These are phyloP conservation scores for Zymoseptoria crescenta DNA, from an alignment of 2,329 filamentous ascomycete genomes.

Conservation along the genomic window DNA sequence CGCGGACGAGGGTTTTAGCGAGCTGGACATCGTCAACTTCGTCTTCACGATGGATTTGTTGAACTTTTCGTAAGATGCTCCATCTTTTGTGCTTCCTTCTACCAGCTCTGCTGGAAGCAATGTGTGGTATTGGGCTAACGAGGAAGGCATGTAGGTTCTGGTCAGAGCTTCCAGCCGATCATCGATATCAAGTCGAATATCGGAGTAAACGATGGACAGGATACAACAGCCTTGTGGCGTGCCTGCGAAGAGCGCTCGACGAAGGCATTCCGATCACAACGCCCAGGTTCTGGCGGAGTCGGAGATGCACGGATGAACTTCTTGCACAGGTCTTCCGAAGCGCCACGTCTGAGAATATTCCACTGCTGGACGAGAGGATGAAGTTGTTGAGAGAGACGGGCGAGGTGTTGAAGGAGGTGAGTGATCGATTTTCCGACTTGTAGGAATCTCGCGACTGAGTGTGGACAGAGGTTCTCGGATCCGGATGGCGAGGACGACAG, in stretches of 20 bases:
- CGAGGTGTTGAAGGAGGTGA: slow-evolving; percentile 50
- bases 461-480: slow-evolving; percentile 11
- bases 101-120: background rate
- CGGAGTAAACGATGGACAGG: slow-evolving; percentile 77
- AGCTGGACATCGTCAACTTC: slow-evolving; percentile 57
- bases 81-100: background rate
- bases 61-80: slow-evolving; percentile 60
- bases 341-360: slow-evolving; percentile 77
- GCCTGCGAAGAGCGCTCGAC: slow-evolving; percentile 77
- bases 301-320: slow-evolving; percentile 59
- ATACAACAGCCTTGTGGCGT: slow-evolving; percentile 89
- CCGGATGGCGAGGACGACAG: slow-evolving; percentile 8
- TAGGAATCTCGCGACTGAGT: background rate
- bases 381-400: slow-evolving; percentile 76
- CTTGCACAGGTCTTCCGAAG: slow-evolving; percentile 77
- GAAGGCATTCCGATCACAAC: slow-evolving; percentile 88
- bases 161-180: slow-evolving; percentile 62
- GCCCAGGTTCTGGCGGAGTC: slow-evolving; percentile 66
- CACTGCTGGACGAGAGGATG: slow-evolving; percentile 70
- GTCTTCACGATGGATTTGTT: slow-evolving; percentile 96
- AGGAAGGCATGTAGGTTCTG: slow-evolving; percentile 58
- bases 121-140: slow-evolving; percentile 5
- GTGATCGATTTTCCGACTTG: background rate
- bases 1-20: slow-evolving; percentile 24
- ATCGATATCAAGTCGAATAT: slow-evolving; percentile 79